A percentile compares a stretch with the other conserved stretches of the same genome.
Evolutionary conservation across 495 filamentous ascomycete species (phyloP).

Genomic region (Elaphomyces granulatus): DNA sequence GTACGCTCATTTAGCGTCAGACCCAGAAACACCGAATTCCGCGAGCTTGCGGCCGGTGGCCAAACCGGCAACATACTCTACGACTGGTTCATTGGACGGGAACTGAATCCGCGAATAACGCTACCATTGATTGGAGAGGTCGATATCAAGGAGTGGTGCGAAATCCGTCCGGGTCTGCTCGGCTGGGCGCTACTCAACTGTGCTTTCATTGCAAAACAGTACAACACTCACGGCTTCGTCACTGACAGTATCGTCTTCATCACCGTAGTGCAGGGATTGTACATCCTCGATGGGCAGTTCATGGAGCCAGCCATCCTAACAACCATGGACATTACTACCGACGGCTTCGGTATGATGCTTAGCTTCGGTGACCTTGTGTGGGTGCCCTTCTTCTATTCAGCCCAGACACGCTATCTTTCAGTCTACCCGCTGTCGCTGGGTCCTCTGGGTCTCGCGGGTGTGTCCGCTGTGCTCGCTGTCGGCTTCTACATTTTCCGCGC

Average conservation of each 20-base stretch:
- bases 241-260: slow-evolving; percentile 82
- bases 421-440: slow-evolving; percentile 70
- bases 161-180: slow-evolving; percentile 81
- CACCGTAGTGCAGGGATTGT: slow-evolving; percentile 63
- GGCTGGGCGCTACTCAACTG: slow-evolving; percentile 82
- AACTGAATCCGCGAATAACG: slow-evolving; percentile 80
- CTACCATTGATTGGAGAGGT: slow-evolving; percentile 47
- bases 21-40: slow-evolving; percentile 43
- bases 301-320: slow-evolving; percentile 89
- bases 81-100: slow-evolving; percentile 95
- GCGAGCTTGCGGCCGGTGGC: slow-evolving; percentile 69
- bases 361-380: slow-evolving; percentile 87
- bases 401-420: slow-evolving; percentile 80
- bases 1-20: slow-evolving; percentile 64
- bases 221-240: slow-evolving; percentile 64
- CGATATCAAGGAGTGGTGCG: slow-evolving; percentile 83
- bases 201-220: slow-evolving; percentile 76
- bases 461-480: slow-evolving; percentile 46
- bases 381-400: slow-evolving; percentile 81
- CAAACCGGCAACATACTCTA: slow-evolving; percentile 77
- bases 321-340: slow-evolving; percentile 88
- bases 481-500: slow-evolving; percentile 87
- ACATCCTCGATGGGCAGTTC: slow-evolving; percentile 74
- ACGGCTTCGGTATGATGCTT: slow-evolving; percentile 97
- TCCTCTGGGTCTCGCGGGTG: slow-evolving; percentile 39